Conservation (phyloP, 305 asterid species). For the Salvia sclarea region DNA sequence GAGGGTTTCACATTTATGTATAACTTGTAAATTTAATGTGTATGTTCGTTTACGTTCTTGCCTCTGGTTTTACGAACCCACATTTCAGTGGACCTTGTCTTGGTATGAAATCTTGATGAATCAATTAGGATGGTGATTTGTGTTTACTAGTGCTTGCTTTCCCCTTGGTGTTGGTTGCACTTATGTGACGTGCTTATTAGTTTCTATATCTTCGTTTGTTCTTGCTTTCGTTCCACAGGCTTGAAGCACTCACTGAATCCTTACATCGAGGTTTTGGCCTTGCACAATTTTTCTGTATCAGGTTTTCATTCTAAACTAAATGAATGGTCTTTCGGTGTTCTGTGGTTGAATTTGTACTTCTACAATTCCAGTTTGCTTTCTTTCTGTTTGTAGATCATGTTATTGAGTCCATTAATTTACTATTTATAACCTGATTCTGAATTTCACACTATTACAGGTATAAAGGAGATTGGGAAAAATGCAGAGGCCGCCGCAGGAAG, state of each 20-base stretch:
- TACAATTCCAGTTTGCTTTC: background rate
- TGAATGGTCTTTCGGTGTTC: background rate
- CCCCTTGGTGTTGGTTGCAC: background rate
- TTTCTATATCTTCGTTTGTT: background rate
- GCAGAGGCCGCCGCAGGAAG: slow-evolving; percentile 74
- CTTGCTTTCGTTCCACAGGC: slow-evolving; percentile 31
- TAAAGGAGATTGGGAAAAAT: slow-evolving; percentile 35
- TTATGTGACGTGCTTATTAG: background rate
- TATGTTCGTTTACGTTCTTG: background rate
- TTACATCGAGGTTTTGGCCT: slow-evolving; percentile 22
- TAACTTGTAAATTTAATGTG: background rate
- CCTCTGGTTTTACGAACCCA: background rate
- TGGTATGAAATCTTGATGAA: background rate
- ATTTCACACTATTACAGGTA: slow-evolving; percentile 30
- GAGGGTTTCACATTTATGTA: background rate
- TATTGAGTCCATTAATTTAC: background rate
- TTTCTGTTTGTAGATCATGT: background rate
- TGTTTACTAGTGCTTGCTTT: background rate
- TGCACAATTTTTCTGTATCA: slow-evolving; percentile 10
- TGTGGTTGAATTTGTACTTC: background rate
- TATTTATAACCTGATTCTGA: slow-evolving; percentile 16
- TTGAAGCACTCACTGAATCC: slow-evolving; percentile 33
- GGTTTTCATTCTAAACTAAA: slow-evolving; percentile 6
- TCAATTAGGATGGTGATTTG: background rate
- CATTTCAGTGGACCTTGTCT: background rate